Evolutionary conservation across 2,329 filamentous ascomycete genomes (phyloP), one percentile per base, ranked within the genome.

Genomic region (Ambrosiella xylebori): DNA sequence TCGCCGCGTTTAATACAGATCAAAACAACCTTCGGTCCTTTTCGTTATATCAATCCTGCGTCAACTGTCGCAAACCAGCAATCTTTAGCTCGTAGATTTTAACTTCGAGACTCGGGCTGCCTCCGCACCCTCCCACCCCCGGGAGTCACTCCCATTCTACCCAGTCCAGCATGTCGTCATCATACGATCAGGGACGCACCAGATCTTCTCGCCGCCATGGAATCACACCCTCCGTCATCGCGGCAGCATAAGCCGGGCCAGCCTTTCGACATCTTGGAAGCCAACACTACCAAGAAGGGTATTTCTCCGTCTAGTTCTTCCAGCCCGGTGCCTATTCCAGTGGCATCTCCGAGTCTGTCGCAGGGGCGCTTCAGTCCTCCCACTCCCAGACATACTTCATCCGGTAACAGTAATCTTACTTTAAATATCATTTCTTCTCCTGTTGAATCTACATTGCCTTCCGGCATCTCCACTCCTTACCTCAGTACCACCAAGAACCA

Each of bases 401-500:
- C 44, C 19, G 19, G 44, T 47, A 47, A 47, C n/a, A 47, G 44
- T 15, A 47, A 47, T 47, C 13, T 47, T 47, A 17, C 11, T 47
- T 17, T 47, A 8, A 47, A 17, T 17, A 47, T 47, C 12, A 2
- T 75, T 61, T 77, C 76, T 44, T 72, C 76, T 61, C 72, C 80
- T 9, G 79, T 80, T 27, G 71, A 76, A 59, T 80, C 80, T 56
- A 82, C 80, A 36, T 72, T 71, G 35, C 65, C 69, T 51, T 65
- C 72, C 45, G 73, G 74, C 59, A 59, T 54, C 11, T 56, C 60
- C 5, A 83, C 79, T 64, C 82, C 84, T 0, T 83, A 79, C 65
- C 70, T 87, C 58, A 85, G 88, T 65, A 83, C 84, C 39, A 70
- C 86, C 58, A 85, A 88, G 68, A 79, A 79, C 61, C 83, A 86